Conservation (phyloP, 78 protist genomes). For the Speleostelium caveatum region DNA sequence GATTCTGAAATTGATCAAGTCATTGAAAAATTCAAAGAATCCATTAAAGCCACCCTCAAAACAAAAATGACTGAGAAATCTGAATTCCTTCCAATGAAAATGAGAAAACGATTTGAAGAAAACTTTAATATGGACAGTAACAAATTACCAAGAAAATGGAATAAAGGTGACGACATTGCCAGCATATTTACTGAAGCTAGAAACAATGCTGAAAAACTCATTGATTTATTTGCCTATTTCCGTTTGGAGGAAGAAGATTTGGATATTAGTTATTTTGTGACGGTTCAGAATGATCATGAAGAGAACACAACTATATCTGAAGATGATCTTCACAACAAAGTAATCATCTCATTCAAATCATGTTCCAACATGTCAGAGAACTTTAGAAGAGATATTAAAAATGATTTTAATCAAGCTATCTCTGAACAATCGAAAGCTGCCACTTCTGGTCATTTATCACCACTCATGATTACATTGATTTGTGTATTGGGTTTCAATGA, state of each 20-base stretch:
- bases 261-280: constrained; percentile 7
- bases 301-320: constrained; percentile 20
- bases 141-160: constrained; percentile 77
- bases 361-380: constrained; percentile 15
- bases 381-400: constrained; percentile 43
- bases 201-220: constrained; percentile 65
- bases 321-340: not conserved
- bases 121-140: constrained; percentile 53
- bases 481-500: constrained; percentile 86
- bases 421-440: constrained; percentile 41
- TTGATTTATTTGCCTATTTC: constrained; percentile 51
- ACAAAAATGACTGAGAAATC: constrained; percentile 24
- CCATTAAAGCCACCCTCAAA: not conserved
- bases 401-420: constrained; percentile 57
- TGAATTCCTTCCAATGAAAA: constrained; percentile 42
- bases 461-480: constrained; percentile 31
- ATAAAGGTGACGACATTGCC: constrained; percentile 50
- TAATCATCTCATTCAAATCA: constrained; percentile 42
- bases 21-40: constrained; percentile 7
- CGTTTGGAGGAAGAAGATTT: constrained; percentile 63
- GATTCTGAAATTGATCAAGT: constrained; percentile 1
- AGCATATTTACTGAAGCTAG: constrained; percentile 54
- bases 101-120: constrained; percentile 73
- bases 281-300: constrained; percentile 4
- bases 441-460: constrained; percentile 46